Evolutionary conservation across 768 basidiomycete species (phyloP), one percentile per base, ranked within the genome.

Genomic region (Termitomyces sp.): DNA sequence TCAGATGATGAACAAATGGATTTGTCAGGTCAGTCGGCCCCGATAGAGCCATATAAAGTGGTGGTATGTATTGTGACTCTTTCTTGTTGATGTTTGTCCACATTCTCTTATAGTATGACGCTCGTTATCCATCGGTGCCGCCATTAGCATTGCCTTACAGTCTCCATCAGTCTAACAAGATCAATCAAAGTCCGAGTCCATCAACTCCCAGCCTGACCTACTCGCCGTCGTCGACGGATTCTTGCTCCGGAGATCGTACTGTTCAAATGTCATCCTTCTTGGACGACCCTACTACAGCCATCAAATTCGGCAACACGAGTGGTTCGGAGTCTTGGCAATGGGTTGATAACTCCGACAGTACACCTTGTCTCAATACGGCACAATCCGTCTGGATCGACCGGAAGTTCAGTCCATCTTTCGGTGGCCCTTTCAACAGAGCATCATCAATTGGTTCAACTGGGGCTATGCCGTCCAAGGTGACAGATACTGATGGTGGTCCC

Each of bases 141-240:
- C n/a, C 41, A 10, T 37, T 7, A 21, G 26, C 41, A 10, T 37
- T 11, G 35, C 17, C 35, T 12, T 55, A 15, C 28, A 37, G n/a
- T 15, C 44, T 40, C 19, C 44, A 35, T 28, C 48, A 45, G 33
- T 11, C 46, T 41, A 64, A 61, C 23, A 60, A 54, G 31, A 57
- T 63, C 43, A 66, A 65, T 46, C 64, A 64, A 26, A 73, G 65
- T 59, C 77, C 70, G 10, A 78, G 76, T 60, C 81, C 83, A 10
- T 70, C 78, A n/a, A 84, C 82, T 0, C 84, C 84, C 0, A 71
- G 75, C 19, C 78, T 86, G 40, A 78, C 74, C 11, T 80, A 81
- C 50, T 85, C 85, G 0, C 85, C 85, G 0, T 78, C 82, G 1
- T 78, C 83, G 3, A 83, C 82, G 1, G 83, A 82, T 55, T 84